A percentile compares a stretch with the other conserved stretches of the same genome.
Evolutionary conservation across 441 rosid genomes (phyloP).

Genomic region (Pelargonium australe): DNA sequence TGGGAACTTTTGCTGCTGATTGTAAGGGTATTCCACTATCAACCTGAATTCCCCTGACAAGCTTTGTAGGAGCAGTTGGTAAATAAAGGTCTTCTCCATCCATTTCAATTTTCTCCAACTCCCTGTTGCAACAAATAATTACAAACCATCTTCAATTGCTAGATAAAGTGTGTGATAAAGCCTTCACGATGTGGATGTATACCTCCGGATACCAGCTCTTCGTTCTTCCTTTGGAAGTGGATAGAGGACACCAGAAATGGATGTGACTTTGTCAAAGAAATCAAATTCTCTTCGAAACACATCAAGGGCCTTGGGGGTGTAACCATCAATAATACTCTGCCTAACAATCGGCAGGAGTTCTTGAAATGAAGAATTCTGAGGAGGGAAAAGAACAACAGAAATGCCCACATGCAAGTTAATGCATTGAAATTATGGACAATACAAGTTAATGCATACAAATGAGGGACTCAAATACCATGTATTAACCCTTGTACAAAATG

Average conservation of each 20-base stretch:
- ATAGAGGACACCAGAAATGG: slow-evolving; percentile 72
- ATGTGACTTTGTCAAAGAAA: slow-evolving; percentile 92
- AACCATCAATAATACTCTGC: slow-evolving; percentile 80
- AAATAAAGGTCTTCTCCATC: slow-evolving; percentile 84
- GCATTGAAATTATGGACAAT: slow-evolving; percentile 6
- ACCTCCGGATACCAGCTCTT: slow-evolving; percentile 91
- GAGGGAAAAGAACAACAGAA: slow-evolving; percentile 26
- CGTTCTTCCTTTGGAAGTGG: slow-evolving; percentile 93
- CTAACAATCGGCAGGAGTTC: slow-evolving; percentile 66
- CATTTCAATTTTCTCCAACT: slow-evolving; percentile 87
- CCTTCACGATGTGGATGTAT: slow-evolving; percentile 20
- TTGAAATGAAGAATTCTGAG: slow-evolving; percentile 71
- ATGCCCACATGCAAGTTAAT: slow-evolving; percentile 15
- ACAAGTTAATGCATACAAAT: neutral
- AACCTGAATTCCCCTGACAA: slow-evolving; percentile 78
- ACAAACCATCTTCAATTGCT: slow-evolving; percentile 20
- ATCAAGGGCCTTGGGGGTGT: slow-evolving; percentile 67
- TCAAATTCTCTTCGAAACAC: slow-evolving; percentile 80
- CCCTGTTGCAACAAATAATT: slow-evolving; percentile 39
- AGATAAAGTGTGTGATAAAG: slow-evolving; percentile 15
- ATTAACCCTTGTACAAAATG: neutral
- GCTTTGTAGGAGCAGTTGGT: slow-evolving; percentile 85
- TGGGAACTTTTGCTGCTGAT: slow-evolving; percentile 98
- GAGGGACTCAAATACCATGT: neutral
- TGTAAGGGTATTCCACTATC: slow-evolving; percentile 99